Evolutionary conservation across 2,329 filamentous ascomycete genomes (phyloP), one percentile per base, ranked within the genome.

Genomic region (Ophiostoma fasciatum): DNA sequence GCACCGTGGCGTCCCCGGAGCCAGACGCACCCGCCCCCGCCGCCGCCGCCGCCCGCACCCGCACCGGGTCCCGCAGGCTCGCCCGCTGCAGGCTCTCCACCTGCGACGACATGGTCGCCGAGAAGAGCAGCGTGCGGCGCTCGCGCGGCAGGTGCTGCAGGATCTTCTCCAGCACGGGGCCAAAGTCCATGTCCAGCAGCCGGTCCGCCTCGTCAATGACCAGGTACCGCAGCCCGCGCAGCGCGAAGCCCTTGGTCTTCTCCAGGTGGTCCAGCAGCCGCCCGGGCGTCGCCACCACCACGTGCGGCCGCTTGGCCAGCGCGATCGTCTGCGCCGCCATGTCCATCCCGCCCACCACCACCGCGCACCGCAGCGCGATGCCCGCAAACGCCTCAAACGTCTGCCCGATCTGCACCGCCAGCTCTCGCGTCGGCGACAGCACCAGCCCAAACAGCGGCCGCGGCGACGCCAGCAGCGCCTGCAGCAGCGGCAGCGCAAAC

Each of bases 121-220:
- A 49, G 32, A 49, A 49, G n/a, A 98, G 77, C 51, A 79, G 90
- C 1, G 90, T 96, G 28, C 77, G 71, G 27, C 77, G 64, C 51
- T 85, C 78, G 28, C 76, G 66, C 0, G 85, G 85, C 8, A 94
- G 62, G 15, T 92, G 82, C 56, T 87, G 85, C 31, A 94, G 68
- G 36, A 94, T 84, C 59, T 93, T 94, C 58, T 94, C 42, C 10
- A 49, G 31, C 8, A 42, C 30, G 7, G 41, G 42, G 2, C 47
- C 46, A 37, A 49, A 49, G 36, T 49, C 47, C 40, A 48, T 43
- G 38, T 98, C 90, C 2, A 96, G 71, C 9, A 96, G 67, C 40
- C 87, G 68, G 55, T 96, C 88, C 18, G 88, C 88, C 60, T 94
- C 88, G 51, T 94, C 88, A 73, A 96, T 85, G 42, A 94, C 87